A percentile compares a stretch with the other conserved stretches of the same genome.
These are phyloP conservation scores for Diphasiastrum complanatum DNA, from an alignment of 83 land plant species.

Conservation along the genomic window DNA sequence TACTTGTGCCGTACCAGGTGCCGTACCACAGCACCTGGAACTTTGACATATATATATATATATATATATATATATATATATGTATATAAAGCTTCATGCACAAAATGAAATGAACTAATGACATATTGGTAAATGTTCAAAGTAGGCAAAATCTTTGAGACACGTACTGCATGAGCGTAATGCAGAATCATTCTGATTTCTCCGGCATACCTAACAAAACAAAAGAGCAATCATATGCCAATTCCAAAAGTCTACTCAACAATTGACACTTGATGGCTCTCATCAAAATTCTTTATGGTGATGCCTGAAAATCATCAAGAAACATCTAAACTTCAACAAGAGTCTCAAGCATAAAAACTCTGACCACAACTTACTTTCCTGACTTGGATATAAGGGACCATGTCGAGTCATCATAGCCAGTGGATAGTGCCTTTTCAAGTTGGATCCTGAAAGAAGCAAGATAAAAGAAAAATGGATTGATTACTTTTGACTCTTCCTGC, in stretches of 20 bases:
- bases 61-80: too few species aligned
- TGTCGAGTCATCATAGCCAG: conserved; percentile 67
- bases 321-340: not conserved
- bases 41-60: too few species aligned
- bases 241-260: too few species aligned
- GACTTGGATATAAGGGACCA: conserved; percentile 57
- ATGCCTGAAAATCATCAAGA: not conserved
- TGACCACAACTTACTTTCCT: conserved; percentile 49
- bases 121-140: too few species aligned
- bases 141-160: too few species aligned
- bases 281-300: not conserved
- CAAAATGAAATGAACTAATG: too few species aligned
- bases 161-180: conserved; percentile 16
- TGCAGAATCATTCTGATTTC: conserved; percentile 49
- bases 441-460: conserved; percentile 40
- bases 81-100: too few species aligned
- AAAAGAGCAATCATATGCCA: not conserved
- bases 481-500: not conserved
- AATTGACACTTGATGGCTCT: too few species aligned
- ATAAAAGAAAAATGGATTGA: not conserved
- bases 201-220: conserved; percentile 37
- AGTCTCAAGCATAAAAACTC: not conserved
- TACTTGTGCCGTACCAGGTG: too few species aligned
- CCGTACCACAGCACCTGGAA: too few species aligned
- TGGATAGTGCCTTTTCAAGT: conserved; percentile 50